Base-by-base conservation (phyloP, 257 asterid genomes). In the Nicotiana obtusifolia region DNA sequence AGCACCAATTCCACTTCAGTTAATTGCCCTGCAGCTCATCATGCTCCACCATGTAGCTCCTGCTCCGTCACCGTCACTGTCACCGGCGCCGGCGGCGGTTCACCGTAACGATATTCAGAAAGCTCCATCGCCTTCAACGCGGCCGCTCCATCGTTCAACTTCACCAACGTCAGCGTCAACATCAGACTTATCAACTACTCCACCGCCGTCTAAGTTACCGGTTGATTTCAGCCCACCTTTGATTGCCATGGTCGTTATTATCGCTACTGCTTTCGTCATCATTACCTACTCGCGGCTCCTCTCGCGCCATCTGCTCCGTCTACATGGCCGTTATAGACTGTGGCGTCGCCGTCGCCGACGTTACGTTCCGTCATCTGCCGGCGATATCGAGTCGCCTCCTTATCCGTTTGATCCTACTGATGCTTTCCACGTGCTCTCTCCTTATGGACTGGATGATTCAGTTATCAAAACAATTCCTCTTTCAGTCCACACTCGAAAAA, bases 161-260 rank as follows among this genome's bases (percentile, higher is more conserved):
- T 14, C 61, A 7, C 15, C 54, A 44, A 7, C 84, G 9, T 61
- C 87, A 26, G 30, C 87, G 6, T 69, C 89, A 4, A 17, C 86
- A 17, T 49, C 85, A 44, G 3, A 87, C 5, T 80, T 87, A 8
- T 66, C 81, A 1, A 37, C 88, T 16, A 19, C 87, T 1, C 71
- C 93, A 1, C 91, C 92, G 59, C 91, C 94, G 79, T 87, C 98
- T 0, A 96, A 89, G 64, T 17, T 80, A 7, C 93, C 97, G 26
- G 92, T 96, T 8, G 91, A 96, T 77, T 94, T 96, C 81, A 94
- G 98, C 22, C 99, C 99, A 8, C 99, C 99, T 66, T 65, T 96
- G 82, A 94, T 96, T 62, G 97, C 94, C 22, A 94, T 94, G 99
- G 98, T 96, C 2, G 97, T 93, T 0, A 86, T 92, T 47, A 90